Evolutionary conservation across 1,139 yeast genomes (phyloP), one percentile per base, ranked within the genome.

Genomic region (Pichia norvegensis): DNA sequence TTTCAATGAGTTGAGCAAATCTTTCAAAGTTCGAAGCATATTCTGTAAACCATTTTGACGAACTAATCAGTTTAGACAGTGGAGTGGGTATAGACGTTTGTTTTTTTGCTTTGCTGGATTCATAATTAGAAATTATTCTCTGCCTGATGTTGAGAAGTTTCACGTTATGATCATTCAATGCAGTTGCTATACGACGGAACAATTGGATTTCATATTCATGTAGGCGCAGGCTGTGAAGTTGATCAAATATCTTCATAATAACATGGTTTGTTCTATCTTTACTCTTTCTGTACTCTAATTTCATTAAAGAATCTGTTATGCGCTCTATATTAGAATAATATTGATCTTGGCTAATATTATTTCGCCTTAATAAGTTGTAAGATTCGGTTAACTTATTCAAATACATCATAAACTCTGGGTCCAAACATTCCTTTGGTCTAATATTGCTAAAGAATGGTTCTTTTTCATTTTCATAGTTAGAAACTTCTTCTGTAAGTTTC

Each of bases 1-100:
- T 36, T 17, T 44, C 41, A 14, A 51, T 37, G n/a, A 48, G 31
- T 33, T 51, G 54, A n/a, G 50, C 43, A 39, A 51, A 45, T 20
- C 54, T 31, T 31, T 51, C 52, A 21, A 45, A 42, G 21, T 33
- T 44, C 4, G 37, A 37, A 4, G 46, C 36, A 38, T 51, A 51
- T 4, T 43, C 29, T 17, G 29, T 29, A 8, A 51, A 23, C 54
- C 54, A 51, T 4, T 20, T 14, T 5, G 52, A 49, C 2, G 33
- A 9, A 3, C 25, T n/a, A n/a, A 51, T 43, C 9, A 45, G 13
- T 14, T 44, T 41, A 9, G 41, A 21, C 2, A 46, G 7, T 9
- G 49, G 49, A 4, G 42, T 33, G 25, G 36, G 29, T 13, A 17
- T 38, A 27, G 27, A 11, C 14, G 4, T 27, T 4, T 9, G 10